Evolutionary conservation across 768 basidiomycete genomes (phyloP).

Genomic region (Termitomyces sp.): DNA sequence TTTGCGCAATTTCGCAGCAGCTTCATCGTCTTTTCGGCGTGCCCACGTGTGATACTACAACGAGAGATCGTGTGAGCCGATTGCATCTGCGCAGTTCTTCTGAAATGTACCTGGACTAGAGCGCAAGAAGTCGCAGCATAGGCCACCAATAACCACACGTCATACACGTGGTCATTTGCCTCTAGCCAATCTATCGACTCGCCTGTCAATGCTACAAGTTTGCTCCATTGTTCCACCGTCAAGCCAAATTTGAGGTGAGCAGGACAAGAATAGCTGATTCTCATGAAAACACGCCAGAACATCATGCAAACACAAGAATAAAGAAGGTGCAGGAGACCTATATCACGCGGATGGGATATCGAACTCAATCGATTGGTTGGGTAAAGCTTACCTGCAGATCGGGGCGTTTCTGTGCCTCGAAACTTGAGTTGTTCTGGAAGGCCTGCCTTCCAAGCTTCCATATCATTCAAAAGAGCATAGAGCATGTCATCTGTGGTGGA

Average conservation of each 20-base stretch:
- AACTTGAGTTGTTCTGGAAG: conserved; percentile 80
- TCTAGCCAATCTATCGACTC: conserved; percentile 91
- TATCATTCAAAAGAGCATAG: conserved; percentile 55
- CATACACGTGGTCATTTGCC: conserved; percentile 73
- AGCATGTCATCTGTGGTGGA: conserved; percentile 82
- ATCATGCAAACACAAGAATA: conserved; percentile 93
- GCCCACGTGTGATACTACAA: conserved; percentile 91
- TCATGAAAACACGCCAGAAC: conserved; percentile 98
- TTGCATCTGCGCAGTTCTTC: background rate
- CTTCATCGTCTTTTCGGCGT: conserved; percentile 71
- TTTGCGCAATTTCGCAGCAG: conserved; percentile 70
- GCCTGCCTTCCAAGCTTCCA: conserved; percentile 73
- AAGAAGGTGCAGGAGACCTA: conserved; percentile 84
- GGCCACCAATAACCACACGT: conserved; percentile 83
- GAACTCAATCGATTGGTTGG: background rate
- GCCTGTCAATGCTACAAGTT: conserved; percentile 67
- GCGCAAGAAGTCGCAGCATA: conserved; percentile 89
- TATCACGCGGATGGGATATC: conserved; percentile 2
- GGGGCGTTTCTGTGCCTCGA: conserved; percentile 62
- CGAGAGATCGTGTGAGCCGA: conserved; percentile 5
- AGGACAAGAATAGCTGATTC: conserved; percentile 91
- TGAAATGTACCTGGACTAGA: conserved; percentile 71
- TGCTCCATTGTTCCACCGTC: conserved; percentile 76
- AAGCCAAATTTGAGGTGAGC: conserved; percentile 84
- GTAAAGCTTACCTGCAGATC: conserved; percentile 55